Evolutionary conservation across 495 filamentous ascomycete genomes (phyloP).

Genomic region (Hyaloscypha bicolor): DNA sequence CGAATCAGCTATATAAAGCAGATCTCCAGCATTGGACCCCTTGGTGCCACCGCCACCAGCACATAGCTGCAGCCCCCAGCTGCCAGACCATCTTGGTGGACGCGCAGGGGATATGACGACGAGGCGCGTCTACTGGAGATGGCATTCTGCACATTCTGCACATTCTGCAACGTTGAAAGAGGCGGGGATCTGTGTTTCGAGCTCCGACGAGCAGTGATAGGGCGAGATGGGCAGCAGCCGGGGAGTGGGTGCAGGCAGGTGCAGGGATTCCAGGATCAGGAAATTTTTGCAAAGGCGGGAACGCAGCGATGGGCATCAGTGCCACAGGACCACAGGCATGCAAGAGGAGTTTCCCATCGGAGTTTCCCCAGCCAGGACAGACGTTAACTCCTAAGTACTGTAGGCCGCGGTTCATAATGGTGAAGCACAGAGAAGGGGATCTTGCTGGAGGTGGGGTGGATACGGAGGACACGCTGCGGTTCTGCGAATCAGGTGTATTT

Average conservation of each 20-base stretch:
- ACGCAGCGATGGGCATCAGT: too few relatives aligned
- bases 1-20: not conserved
- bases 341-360: too few relatives aligned
- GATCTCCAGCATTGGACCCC: not conserved
- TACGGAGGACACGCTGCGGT: too few relatives aligned
- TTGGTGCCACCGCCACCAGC: not conserved
- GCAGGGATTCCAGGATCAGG: too few relatives aligned
- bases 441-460: too few relatives aligned
- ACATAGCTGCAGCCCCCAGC: not conserved
- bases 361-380: too few relatives aligned
- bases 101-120: not conserved
- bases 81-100: not conserved
- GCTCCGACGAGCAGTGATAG: not conserved
- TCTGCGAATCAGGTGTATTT: too few relatives aligned
- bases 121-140: not conserved
- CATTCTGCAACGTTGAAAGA: not conserved
- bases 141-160: not conserved
- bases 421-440: too few relatives aligned
- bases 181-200: not conserved
- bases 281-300: too few relatives aligned
- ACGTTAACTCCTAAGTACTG: too few relatives aligned
- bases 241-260: not conserved
- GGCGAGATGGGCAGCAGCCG: not conserved
- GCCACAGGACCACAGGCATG: too few relatives aligned
- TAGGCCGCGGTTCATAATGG: too few relatives aligned